A percentile compares a stretch with the other conserved stretches of the same genome.
Conservation (phyloP, 305 asterid genomes). For the Fraxinus ornus region DNA sequence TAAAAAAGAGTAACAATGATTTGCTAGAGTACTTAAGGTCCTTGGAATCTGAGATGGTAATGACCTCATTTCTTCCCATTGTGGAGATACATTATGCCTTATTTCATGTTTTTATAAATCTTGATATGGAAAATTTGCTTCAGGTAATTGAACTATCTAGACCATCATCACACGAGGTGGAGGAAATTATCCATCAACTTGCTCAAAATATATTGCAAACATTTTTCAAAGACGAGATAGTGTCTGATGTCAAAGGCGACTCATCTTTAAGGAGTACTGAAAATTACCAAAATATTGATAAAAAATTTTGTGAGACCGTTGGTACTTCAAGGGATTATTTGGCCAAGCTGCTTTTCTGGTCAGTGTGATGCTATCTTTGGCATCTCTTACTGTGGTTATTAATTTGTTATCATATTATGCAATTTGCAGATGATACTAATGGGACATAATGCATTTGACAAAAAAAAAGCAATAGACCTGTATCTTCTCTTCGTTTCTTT, state of each 20-base stretch:
- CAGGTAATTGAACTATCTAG: conserved; percentile 80
- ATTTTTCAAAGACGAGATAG: conserved; percentile 57
- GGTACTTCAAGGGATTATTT: conserved; percentile 81
- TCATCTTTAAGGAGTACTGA: conserved; percentile 35
- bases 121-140: conserved; percentile 7
- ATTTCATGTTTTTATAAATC: not conserved
- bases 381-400: not conserved
- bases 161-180: conserved; percentile 89
- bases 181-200: conserved; percentile 81
- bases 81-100: not conserved
- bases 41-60: conserved; percentile 86
- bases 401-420: not conserved
- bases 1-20: conserved; percentile 57
- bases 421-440: not conserved
- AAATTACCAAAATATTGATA: conserved; percentile 31
- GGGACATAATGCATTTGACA: not conserved
- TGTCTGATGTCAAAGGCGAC: conserved; percentile 32
- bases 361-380: conserved; percentile 19
- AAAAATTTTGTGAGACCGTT: conserved; percentile 38
- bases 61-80: conserved; percentile 11
- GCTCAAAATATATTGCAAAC: conserved; percentile 60
- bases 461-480: not conserved
- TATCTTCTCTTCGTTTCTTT: not conserved
- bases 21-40: conserved; percentile 79
- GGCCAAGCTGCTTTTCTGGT: conserved; percentile 97